A percentile compares a stretch with the other conserved stretches of the same genome.
These are phyloP conservation scores for Colletotrichum truncatum DNA, from an alignment of 2,329 filamentous ascomycete species.

Conservation along the genomic window DNA sequence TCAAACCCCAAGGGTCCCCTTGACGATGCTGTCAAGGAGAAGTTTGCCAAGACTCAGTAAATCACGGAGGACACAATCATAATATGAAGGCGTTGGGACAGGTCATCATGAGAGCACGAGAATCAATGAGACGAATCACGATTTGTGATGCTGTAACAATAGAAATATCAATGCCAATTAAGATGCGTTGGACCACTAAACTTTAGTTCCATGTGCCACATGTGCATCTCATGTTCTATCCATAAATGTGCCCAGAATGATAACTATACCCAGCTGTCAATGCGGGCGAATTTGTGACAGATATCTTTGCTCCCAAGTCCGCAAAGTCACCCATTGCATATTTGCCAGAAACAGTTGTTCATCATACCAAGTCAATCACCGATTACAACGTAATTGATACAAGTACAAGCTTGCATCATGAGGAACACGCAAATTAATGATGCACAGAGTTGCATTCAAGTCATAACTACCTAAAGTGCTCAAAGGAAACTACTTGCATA, in stretches of 20 bases:
- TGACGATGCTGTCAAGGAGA: constrained; percentile 68
- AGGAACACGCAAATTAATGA: background rate
- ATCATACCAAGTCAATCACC: too few species aligned
- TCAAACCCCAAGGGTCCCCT: constrained; percentile 75
- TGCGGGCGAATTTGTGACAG: too few species aligned
- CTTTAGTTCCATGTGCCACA: background rate
- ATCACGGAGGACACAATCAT: background rate
- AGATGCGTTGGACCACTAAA: background rate
- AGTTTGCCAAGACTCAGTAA: constrained; percentile 62
- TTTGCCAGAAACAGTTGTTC: too few species aligned
- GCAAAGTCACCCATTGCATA: too few species aligned
- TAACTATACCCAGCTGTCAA: too few species aligned
- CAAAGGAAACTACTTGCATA: background rate
- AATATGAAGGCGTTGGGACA: constrained; percentile 11
- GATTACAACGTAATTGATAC: too few species aligned
- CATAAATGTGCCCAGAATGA: background rate
- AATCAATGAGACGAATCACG: background rate
- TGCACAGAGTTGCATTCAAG: background rate
- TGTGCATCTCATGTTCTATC: background rate
- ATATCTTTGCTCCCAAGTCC: too few species aligned
- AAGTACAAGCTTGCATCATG: background rate
- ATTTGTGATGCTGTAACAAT: constrained; percentile 18
- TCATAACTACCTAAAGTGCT: constrained; percentile 11
- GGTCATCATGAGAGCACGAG: background rate
- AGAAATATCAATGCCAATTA: background rate